Base-by-base conservation (phyloP, 2,329 filamentous ascomycete genomes). In the Colletotrichum musae region DNA sequence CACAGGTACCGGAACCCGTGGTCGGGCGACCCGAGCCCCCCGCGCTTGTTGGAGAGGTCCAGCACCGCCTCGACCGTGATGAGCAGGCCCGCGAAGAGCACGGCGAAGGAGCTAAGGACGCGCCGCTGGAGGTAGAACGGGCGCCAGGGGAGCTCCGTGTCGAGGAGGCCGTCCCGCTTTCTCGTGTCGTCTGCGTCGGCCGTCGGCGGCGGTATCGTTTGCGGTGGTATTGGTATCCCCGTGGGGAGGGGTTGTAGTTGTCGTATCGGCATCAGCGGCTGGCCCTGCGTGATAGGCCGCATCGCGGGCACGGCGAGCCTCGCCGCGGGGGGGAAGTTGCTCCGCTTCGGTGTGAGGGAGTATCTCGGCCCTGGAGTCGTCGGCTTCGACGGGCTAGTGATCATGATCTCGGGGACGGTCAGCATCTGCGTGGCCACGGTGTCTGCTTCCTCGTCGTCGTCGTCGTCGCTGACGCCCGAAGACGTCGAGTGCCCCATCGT, bases 81-180 rank as follows among this genome's bases (percentile, higher is more conserved):
- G 13, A 80, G 68, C 1, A 80, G 70, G 5, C 66, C 73, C 2
- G 72, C 72, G 45, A 81, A 77, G 1, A 77, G 45, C 5, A 76
- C 28, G 6, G 74, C 74, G 50, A 81, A 82, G 0, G 74, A 64
- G 6, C 71, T 57, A 6, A 82, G 62, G 13, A 80, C 71, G 43
- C 76, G 74, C 21, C 80, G 74, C 36, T 76, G 75, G 3, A 82
- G 78, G 64, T 80, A 81, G 15, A 76, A 72, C 1, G 80, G 80
- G 12, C 80, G 76, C 76, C 79, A 82, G 10, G 77, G 76, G 0
- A 81, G 68, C 9, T 74, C 52, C 7, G 76, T 73, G 9, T 78
- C 74, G 47, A 75, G 63, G n/a, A 77, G 61, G 4, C 75, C 66
- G 16, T 69, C 62, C 4, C 62, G 66, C 28, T 69, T 69, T 18